Evolutionary conservation across 345 rosid species (phyloP), one percentile per base, ranked within the genome.

Genomic region (Murraya paniculata): DNA sequence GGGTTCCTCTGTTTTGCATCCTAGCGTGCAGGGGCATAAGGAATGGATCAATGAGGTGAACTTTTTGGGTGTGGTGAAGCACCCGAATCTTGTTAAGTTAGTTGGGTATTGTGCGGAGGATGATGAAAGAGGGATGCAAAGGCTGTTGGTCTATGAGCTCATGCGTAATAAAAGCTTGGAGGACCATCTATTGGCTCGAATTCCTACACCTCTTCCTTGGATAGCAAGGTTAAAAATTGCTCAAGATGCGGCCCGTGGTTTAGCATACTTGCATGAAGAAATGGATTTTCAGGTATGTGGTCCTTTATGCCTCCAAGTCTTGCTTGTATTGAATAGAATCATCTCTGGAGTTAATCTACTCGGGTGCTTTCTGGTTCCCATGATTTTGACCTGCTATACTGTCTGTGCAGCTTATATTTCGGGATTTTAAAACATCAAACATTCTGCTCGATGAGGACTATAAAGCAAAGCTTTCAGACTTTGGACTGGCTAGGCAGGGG

Each of bases 11-110:
- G 62, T 82, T 79, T 87, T 89, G 76, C 82, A 79, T 87, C 86
- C 91, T 90, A 90, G 90, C 64, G 77, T 84, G 89, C 96, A 95
- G 99, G 99, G 99, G 90, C 97, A 94, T 77, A 96, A 91, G 86
- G 97, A 96, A 85, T 94, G 99, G 99, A 89, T 96, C 80, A 92
- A 94, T 82, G 99, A 96, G 70, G 98, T 96, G 83, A 92, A 87
- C 82, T 94, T 92, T 69, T 81, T 96, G 77, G 99, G 98, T 24
- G 95, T 96, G 30, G 92, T 94, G 66, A 89, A 94, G 71, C 99
- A 96, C 84, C 97, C 95, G 8, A 96, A 96, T 87, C 95, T 96
- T 56, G 99, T 96, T 16, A 91, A 90, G 80, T 84, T 96, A 67
- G 91, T 94, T 30, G 98, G 99, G 3, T 95, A 95, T 82, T 92